Evolutionary conservation across 2,329 filamentous ascomycete species (phyloP).

Genomic region (Talaromyces sp.): DNA sequence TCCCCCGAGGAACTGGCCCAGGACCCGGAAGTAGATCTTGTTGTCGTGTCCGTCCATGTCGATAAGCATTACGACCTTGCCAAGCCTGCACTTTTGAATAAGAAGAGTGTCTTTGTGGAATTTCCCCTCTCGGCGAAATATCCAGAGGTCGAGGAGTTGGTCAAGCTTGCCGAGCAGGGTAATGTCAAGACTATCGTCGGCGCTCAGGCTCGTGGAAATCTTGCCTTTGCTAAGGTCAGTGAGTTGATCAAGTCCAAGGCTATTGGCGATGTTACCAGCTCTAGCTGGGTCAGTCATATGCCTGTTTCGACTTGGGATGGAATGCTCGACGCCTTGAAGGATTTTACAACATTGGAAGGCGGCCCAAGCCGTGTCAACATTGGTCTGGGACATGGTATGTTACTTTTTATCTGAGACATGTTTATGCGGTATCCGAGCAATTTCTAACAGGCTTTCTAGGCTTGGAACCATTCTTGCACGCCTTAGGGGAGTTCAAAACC

Average conservation of each 20-base stretch:
- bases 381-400: constrained; percentile 9
- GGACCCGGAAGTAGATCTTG: constrained; percentile 9
- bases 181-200: constrained; percentile 5
- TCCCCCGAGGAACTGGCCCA: constrained; percentile 5
- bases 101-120: constrained; percentile 10
- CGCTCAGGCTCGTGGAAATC: constrained; percentile 7
- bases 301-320: constrained; percentile 3
- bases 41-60: constrained; percentile 9
- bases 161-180: not conserved
- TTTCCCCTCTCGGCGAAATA: constrained; percentile 3
- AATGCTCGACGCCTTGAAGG: not conserved
- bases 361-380: constrained; percentile 7
- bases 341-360: constrained; percentile 2
- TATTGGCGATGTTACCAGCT: constrained; percentile 7
- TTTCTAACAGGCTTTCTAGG: not conserved
- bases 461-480: constrained; percentile 5
- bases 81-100: constrained; percentile 4
- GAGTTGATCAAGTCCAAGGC: constrained; percentile 5
- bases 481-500: constrained; percentile 9
- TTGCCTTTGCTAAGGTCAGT: constrained; percentile 5
- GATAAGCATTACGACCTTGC: constrained; percentile 8
- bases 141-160: constrained; percentile 5
- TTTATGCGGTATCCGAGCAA: not conserved
- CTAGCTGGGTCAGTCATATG: constrained; percentile 4
- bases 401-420: not conserved